These are phyloP conservation scores for Russula brevipes DNA, from an alignment of 768 basidiomycete genomes.

Conservation along the genomic window DNA sequence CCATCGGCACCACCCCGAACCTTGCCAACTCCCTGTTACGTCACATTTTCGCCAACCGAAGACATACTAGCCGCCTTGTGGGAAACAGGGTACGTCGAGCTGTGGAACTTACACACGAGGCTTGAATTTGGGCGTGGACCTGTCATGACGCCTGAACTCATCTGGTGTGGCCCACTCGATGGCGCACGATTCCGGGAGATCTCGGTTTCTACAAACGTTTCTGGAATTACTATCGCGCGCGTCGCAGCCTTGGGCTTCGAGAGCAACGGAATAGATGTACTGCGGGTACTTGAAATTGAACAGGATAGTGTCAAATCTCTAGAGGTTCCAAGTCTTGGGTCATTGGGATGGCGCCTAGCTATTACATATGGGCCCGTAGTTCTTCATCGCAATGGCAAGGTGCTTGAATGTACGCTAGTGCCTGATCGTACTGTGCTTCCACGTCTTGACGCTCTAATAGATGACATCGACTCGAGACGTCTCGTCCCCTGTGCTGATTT, in stretches of 20 bases:
- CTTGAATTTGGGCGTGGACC: constrained; percentile 52
- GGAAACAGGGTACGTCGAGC: constrained; percentile 59
- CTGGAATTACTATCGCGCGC: not conserved
- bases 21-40: constrained; percentile 58
- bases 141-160: constrained; percentile 53
- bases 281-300: constrained; percentile 12
- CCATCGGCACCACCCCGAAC: constrained; percentile 40
- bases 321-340: constrained; percentile 10
- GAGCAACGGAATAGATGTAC: constrained; percentile 9
- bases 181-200: constrained; percentile 23
- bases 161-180: constrained; percentile 27
- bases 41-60: constrained; percentile 50
- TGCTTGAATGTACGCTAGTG: constrained; percentile 17
- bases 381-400: constrained; percentile 17
- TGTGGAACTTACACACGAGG: constrained; percentile 67
- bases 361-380: constrained; percentile 15
- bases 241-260: constrained; percentile 17
- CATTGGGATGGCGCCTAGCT: constrained; percentile 32
- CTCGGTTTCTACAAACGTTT: constrained; percentile 3
- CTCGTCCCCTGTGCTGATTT: constrained; percentile 13
- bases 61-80: constrained; percentile 66
- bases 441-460: constrained; percentile 3
- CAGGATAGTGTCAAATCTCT: not conserved
- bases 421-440: not conserved
- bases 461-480: constrained; percentile 1